Base-by-base conservation (phyloP, 305 asterid species). In the Solanum hybrid region DNA sequence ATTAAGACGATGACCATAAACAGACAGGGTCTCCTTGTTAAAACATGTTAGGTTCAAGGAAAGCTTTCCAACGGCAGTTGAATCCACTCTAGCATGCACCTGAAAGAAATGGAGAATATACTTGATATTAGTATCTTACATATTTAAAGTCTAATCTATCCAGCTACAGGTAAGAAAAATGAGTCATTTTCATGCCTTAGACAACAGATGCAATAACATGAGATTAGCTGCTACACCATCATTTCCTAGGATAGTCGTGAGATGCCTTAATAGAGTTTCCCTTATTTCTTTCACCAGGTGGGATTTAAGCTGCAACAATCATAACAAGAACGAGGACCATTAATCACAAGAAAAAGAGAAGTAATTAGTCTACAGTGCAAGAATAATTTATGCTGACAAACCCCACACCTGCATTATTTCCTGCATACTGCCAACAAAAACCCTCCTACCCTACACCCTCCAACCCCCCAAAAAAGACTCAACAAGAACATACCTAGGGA, bases 141-240 rank as follows among this genome's bases (percentile, higher is more conserved):
- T 20, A 77, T 3, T 12, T 29, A 11, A 87, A 72, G 38, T 27
- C 22, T 27, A 35, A 72, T 72, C 31, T 36, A 71, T 38, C 73
- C 86, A 38, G 56, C 76, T 2, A 37, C 86, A 88, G 24, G 66
- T 31, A 86, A 78, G 40, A 88, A 32, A 27, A 88, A 26, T 22
- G 72, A 90, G 72, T 85, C 29, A 36, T 88, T 69, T 29, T 3
- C 36, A 88, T 94, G 96, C 99, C 96, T 93, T 92, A 85, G 99
- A 97, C 90, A 97, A 90, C 81, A 97, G 96, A 92, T 97, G 99
- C 89, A 97, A 92, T 88, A 96, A 92, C 93, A 96, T 86, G 93
- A 94, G 96, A 75, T 96, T 94, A 92, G 99, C 99, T 92, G 98
- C 97, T 88, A 97, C 89, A 87, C 94, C 89, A 90, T 97, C 99